These are phyloP conservation scores for Pythium biforme DNA, from an alignment of 352 stramenopile genomes.

Conservation along the genomic window DNA sequence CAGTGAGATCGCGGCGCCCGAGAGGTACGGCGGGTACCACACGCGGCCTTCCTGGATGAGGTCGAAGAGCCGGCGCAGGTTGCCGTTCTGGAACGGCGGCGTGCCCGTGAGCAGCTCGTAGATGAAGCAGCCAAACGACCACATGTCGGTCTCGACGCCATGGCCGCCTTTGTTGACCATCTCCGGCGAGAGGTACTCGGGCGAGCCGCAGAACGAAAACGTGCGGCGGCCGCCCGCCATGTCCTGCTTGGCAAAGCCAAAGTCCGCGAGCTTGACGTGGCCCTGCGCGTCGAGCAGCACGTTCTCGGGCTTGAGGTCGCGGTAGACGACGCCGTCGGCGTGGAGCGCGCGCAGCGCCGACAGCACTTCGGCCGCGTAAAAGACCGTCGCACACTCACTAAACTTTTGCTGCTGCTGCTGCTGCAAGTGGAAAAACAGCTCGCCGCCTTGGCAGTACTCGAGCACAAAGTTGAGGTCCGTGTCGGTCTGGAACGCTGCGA, in stretches of 20 bases:
- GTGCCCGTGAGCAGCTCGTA: conserved; percentile 76
- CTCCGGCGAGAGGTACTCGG: conserved; percentile 84
- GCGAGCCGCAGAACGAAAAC: conserved; percentile 82
- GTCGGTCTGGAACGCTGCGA: conserved; percentile 71
- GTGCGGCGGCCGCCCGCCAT: conserved; percentile 56
- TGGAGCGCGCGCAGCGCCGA: conserved; percentile 56
- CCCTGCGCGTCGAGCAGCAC: conserved; percentile 72
- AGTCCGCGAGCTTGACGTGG: conserved; percentile 82
- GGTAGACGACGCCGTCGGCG: conserved; percentile 44
- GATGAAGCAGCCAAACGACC: conserved; percentile 85
- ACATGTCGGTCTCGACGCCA: conserved; percentile 80
- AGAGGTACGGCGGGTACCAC: conserved; percentile 70
- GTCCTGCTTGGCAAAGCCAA: conserved; percentile 79
- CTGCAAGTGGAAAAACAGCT: conserved; percentile 87
- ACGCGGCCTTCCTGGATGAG: conserved; percentile 57
- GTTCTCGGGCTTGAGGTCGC: conserved; percentile 80
- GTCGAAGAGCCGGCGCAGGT: conserved; percentile 61
- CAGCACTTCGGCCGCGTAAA: conserved; percentile 80
- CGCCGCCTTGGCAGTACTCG: conserved; percentile 81
- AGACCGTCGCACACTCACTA: conserved; percentile 51
- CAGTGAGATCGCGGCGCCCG: conserved; percentile 39
- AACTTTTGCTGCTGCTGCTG: conserved; percentile 75
- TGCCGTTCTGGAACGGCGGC: conserved; percentile 69
- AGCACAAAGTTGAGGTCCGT: conserved; percentile 82
- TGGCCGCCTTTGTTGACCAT: conserved; percentile 78